A percentile compares a stretch with the other conserved stretches of the same genome.
phyloP scores from a whole-genome alignment of 2,329 filamentous ascomycete species.

The Zymoseptoria passerinii region DNA sequence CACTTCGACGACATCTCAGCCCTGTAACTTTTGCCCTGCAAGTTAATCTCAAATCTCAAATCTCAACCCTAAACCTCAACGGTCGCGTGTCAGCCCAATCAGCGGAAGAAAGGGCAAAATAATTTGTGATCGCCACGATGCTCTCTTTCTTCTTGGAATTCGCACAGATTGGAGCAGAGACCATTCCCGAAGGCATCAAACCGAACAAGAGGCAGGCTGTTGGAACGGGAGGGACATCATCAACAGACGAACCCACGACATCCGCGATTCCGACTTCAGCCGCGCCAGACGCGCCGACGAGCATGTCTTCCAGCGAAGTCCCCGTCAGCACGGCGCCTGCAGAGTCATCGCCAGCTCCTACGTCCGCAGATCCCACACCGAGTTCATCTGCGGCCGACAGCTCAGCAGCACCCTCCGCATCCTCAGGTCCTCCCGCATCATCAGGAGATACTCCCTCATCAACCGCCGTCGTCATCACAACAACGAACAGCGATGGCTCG shows the following conservation, averaged over 20 bases:
- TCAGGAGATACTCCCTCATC: slow-evolving; percentile 7
- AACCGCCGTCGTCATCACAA: slow-evolving; percentile 23
- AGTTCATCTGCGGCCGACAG: slow-evolving; percentile 5
- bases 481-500: slow-evolving; percentile 24
- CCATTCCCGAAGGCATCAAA: slow-evolving; percentile 27
- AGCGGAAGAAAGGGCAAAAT: slow-evolving; percentile 1
- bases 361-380: slow-evolving; percentile 6
- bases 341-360: slow-evolving; percentile 1
- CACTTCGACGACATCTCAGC: neutral
- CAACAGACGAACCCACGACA: slow-evolving; percentile 7
- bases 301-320: neutral
- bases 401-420: slow-evolving; percentile 1
- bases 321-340: neutral
- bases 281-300: slow-evolving; percentile 4
- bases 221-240: slow-evolving; percentile 20
- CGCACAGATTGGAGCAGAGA: slow-evolving; percentile 23
- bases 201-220: slow-evolving; percentile 27
- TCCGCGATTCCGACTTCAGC: slow-evolving; percentile 8
- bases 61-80: neutral
- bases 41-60: neutral
- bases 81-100: neutral
- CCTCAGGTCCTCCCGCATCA: neutral
- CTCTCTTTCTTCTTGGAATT: slow-evolving; percentile 25
- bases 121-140: slow-evolving; percentile 16
- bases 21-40: neutral